Evolutionary conservation across 805 yeast species (phyloP).

Genomic region (Blastobotrys parvus): DNA sequence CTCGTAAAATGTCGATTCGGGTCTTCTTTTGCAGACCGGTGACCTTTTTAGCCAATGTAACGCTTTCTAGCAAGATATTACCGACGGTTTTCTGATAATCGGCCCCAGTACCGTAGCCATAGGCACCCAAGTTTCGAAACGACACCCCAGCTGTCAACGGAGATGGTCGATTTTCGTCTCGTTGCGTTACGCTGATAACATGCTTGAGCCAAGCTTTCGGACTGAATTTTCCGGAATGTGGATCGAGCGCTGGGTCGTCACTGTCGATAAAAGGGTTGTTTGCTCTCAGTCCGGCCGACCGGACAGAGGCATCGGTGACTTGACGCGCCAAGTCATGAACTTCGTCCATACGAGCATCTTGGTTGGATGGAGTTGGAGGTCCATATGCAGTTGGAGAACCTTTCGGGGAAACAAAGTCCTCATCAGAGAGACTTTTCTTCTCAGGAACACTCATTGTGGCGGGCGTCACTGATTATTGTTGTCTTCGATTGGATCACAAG

Average conservation of each 20-base stretch:
- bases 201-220: constrained; percentile 59
- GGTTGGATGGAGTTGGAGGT: not conserved
- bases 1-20: constrained; percentile 30
- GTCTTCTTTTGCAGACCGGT: constrained; percentile 38
- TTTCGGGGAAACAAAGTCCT: not conserved
- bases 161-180: constrained; percentile 55
- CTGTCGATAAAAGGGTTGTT: constrained; percentile 20
- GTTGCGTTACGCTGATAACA: constrained; percentile 40
- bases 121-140: constrained; percentile 52
- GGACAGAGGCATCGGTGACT: not conserved
- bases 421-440: not conserved
- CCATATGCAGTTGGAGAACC: not conserved
- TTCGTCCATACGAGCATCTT: not conserved
- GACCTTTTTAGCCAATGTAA: constrained; percentile 9
- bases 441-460: not conserved
- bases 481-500: no score
- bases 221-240: constrained; percentile 46
- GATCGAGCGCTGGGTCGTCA: constrained; percentile 46
- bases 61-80: constrained; percentile 30
- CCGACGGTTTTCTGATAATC: constrained; percentile 59
- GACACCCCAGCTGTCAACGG: constrained; percentile 52
- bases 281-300: constrained; percentile 2
- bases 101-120: constrained; percentile 53
- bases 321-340: constrained; percentile 5
- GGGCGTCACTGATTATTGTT: not conserved